Evolutionary conservation across 495 filamentous ascomycete species (phyloP), one percentile per base, ranked within the genome.

Genomic region (Penicillium daleae): DNA sequence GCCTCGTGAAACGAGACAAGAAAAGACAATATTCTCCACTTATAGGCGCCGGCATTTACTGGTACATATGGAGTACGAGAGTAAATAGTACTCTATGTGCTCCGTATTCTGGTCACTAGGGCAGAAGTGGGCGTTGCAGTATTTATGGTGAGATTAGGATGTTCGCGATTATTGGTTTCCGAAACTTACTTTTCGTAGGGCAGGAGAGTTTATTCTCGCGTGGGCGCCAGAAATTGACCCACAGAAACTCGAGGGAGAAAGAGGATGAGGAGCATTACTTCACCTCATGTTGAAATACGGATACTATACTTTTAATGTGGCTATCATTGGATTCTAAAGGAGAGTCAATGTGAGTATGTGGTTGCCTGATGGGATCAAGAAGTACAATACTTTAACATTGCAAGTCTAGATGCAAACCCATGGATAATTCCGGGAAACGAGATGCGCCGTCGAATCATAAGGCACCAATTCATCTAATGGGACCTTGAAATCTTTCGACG

Each of bases 11-110:
- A 61, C 31, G 42, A 26, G 6, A 35, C 31, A 29, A 35, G 24
- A 50, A 56, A 31, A 13, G 17, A 21, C n/a, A 15, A 22, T 21
- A 35, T 8, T 12, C 44, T 57, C 60, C 60, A 62, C 60, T 53
- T 40, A 22, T 17, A n/a, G 54, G 60, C 53, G 46, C 44, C 17
- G 46, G 21, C 24, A 50, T 50, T 46, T 46, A 17, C 12, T 39
- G 35, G 35, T 39, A 39, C 35, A 39, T 39, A 39, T 39, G 35
- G 35, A 39, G 35, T 17, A 39, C 2, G 17, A 17, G 15, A 39
- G 35, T 39, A 39, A 46, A 46, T 46, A 46, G 42, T 4, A 9
- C 19, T 33, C 29, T 35, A 7, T 6, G 10, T 19, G 35, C 29
- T 17, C 13, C 15, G 46, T 17, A 17, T 15, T 29, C 3, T 29